These are phyloP conservation scores for Nasturtium officinale DNA, from an alignment of 345 rosid species.

Conservation along the genomic window DNA sequence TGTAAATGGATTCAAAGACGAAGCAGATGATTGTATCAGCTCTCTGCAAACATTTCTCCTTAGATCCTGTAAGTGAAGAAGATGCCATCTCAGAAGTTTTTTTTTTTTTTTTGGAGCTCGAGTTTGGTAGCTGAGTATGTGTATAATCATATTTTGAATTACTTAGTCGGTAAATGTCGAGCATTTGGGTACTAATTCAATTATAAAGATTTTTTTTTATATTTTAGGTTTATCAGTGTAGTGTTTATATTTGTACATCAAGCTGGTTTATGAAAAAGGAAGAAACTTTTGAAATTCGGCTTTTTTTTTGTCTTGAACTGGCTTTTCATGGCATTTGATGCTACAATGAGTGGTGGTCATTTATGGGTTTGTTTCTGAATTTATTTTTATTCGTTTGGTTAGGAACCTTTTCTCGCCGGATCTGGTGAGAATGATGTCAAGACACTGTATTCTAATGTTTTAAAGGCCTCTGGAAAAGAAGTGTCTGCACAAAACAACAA, in stretches of 20 bases:
- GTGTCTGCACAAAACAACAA: constrained; percentile 37
- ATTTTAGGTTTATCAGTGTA: constrained; percentile 1
- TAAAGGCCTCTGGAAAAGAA: constrained; percentile 54
- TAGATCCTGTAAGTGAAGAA: constrained; percentile 55
- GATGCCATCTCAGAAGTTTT: constrained; percentile 10
- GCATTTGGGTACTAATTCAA: not conserved
- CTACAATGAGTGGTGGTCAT: not conserved
- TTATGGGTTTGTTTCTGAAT: constrained; percentile 8
- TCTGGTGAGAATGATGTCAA: constrained; percentile 52
- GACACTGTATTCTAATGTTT: constrained; percentile 52
- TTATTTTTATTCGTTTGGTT: constrained; percentile 32
- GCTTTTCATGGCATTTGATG: constrained; percentile 1
- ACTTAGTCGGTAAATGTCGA: not conserved
- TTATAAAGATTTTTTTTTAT: not conserved
- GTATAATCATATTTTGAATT: not conserved
- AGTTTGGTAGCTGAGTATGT: constrained; percentile 28
- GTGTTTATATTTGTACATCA: constrained; percentile 4
- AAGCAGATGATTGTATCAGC: constrained; percentile 54
- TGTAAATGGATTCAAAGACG: constrained; percentile 34
- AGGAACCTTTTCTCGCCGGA: constrained; percentile 46
- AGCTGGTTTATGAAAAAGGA: constrained; percentile 2
- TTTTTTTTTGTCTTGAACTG: not conserved
- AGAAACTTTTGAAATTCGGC: not conserved
- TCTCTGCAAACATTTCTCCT: constrained; percentile 61
- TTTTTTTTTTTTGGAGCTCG: not conserved